A percentile compares a stretch with the other conserved stretches of the same genome.
Conservation (phyloP, 805 yeast genomes). For the Zygosaccharomyces siamensis region DNA sequence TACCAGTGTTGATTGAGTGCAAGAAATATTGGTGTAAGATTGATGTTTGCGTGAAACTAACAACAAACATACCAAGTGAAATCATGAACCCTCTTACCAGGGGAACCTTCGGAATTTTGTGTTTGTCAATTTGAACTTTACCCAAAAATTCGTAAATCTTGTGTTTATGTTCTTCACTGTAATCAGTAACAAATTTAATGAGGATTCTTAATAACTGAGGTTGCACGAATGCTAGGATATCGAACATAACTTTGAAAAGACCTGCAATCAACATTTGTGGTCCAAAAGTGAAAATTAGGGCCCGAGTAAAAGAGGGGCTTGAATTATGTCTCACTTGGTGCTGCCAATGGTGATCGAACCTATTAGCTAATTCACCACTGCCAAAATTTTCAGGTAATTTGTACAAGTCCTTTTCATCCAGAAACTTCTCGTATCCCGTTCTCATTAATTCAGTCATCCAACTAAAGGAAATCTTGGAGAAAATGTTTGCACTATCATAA, state of each 20-base stretch:
- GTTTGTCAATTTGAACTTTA: slow-evolving; percentile 1
- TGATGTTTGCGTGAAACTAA: slow-evolving; percentile 73
- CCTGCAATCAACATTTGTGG: slow-evolving; percentile 65
- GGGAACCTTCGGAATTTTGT: slow-evolving; percentile 46
- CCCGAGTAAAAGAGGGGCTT: slow-evolving; percentile 49
- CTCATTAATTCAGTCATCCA: slow-evolving; percentile 90
- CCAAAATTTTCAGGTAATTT: slow-evolving; percentile 64
- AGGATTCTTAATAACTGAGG: slow-evolving; percentile 74
- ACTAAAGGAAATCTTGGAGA: slow-evolving; percentile 71
- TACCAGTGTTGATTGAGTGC: slow-evolving; percentile 68
- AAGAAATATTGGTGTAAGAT: slow-evolving; percentile 75
- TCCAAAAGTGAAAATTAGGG: slow-evolving; percentile 72
- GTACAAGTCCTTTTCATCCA: slow-evolving; percentile 65
- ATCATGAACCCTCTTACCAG: slow-evolving; percentile 71
- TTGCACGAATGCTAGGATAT: slow-evolving; percentile 75
- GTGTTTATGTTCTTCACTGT: slow-evolving; percentile 34
- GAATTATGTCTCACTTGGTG: slow-evolving; percentile 44
- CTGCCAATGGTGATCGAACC: slow-evolving; percentile 58
- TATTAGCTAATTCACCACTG: slow-evolving; percentile 46
- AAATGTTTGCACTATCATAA: slow-evolving; percentile 49
- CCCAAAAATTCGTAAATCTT: neutral
- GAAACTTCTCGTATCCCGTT: slow-evolving; percentile 61
- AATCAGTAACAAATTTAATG: slow-evolving; percentile 53
- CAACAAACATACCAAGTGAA: slow-evolving; percentile 66
- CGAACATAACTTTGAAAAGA: slow-evolving; percentile 66